Base-by-base conservation (phyloP, 2,329 filamentous ascomycete species). In the Xylariaceae sp. region DNA sequence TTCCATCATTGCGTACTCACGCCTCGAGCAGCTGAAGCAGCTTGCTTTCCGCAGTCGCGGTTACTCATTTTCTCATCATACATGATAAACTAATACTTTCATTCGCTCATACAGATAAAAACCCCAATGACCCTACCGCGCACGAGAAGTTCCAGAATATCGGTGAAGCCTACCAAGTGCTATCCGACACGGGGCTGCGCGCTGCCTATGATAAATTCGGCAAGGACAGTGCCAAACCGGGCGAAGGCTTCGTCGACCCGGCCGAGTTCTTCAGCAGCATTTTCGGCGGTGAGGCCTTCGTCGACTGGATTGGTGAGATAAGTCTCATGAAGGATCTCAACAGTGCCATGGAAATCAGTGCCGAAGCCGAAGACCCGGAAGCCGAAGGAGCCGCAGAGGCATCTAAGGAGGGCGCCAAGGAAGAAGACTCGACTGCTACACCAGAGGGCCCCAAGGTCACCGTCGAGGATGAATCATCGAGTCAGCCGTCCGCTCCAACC, bases 261-360 rank as follows among this genome's bases (percentile, higher is more conserved):
- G 82, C 91, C 59, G 94, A 99, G 73, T 99, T 99, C 81, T 99
- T 99, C 75, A 89, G 89, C 65, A 95, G 92, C 78, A 99, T 99
- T 63, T 99, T 99, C 68, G 94, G 94, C 62, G 94, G 94, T 55
- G 93, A 97, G 64, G 91, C 93, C 12, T 99, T 99, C 66, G 79
- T 88, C 55, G 93, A 99, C 76, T 90, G 94, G 79, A 97, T 99
- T 66, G 94, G 94, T 61, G 94, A 99, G 79, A 96, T 99, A 63
- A 94, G 90, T 46, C 83, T 99, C 52, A 97, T 99, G 89, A 97
- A 97, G 76, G 94, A 99, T 67, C 80, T 99, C 49, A 97, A 93
- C 16, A 90, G 91, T 66, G 96, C 92, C 42, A 97, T 99, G 93
- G 94, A 99, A 66, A 97, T 99, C 61, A 92, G 90, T 17, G 93